Evolutionary conservation across 2,329 filamentous ascomycete genomes (phyloP), one percentile per base, ranked within the genome.

Genomic region (Colletotrichum tanaceti): DNA sequence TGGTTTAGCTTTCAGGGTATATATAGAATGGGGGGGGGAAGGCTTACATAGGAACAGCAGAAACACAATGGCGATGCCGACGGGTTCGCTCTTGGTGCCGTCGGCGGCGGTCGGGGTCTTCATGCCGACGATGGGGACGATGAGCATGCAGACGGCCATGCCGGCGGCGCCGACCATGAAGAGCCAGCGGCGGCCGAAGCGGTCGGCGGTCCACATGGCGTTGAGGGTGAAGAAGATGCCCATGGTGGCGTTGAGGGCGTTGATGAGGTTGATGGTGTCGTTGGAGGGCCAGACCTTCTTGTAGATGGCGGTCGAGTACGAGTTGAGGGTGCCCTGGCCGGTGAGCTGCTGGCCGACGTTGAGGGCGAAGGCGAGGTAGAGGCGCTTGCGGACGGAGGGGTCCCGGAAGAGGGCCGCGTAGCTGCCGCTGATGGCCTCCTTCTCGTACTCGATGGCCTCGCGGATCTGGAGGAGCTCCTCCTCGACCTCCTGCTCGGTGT

Each of bases 161-260:
- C 90, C 90, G 52, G 89, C 78, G 47, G 86, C 90, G 73, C 91
- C 90, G 43, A 89, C 82, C 64, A 93, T 89, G 73, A 93, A 85
- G 66, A 93, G 81, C 82, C 90, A 89, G 73, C 90, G 90, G 60
- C 90, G 86, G 44, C 90, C 91, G 72, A 90, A 92, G 58, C 90
- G 85, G 76, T 93, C 90, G 41, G 91, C 89, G 5, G 89, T 91
- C 90, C 90, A 93, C 44, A 89, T 86, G 16, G 90, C 90, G 72
- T 92, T 92, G 52, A 92, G 82, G 0, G 90, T 93, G 79, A 93
- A 93, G 24, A 92, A 69, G 71, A 93, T 93, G 65, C 89, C 89
- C 72, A 89, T 90, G 6, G 90, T 93, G 47, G 90, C 90, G 76
- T 92, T 93, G 62, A 93, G 82, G 4, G 90, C 90, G 76, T 93